Evolutionary conservation across 1,284 basidiomycete genomes (phyloP), one percentile per base, ranked within the genome.

Genomic region (Singerocomus rubriflavus): DNA sequence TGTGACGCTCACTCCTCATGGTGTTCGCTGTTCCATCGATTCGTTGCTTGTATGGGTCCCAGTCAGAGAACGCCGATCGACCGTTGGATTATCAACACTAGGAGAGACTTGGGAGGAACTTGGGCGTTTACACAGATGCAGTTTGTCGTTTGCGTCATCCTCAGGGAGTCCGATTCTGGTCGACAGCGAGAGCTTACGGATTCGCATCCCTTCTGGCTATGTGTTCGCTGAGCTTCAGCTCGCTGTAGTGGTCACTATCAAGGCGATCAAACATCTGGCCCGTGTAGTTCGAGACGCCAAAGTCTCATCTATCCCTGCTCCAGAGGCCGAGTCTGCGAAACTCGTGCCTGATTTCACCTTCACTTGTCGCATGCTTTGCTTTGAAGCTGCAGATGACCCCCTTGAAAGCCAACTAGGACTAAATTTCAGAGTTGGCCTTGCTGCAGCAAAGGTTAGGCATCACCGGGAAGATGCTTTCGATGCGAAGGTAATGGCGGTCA

Each of bases 321-420:
- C 93, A 0, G 73, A 73, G 33, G 73, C 82, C 0, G 91, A 94
- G 66, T 75, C 71, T 2, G 81, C 91, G 0, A 95, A 93, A 68
- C 58, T 65, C 0, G 69, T 93, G 3, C 93, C 93, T 0, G 73
- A 76, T 40, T 62, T 97, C 37, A 71, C 72, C 4, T 65, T 98
- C 46, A 75, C 71, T 31, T 71, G 95, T 36, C 74, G 80, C 25
- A 74, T 73, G 42, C 57, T 92, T 38, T 80, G 79, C 60, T 66
- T 93, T 6, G 94, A 98, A 68, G 87, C 85, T n/a, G 81, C 85
- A 25, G 96, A 99, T 65, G 91, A 96, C 63, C 81, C 86, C 0
- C 82, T 98, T 50, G 96, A 99, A 70, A 82, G 83, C 25, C 82
- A 78, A 54, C 70, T 98, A 31, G 89, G 85, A 44, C 74, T 91